A percentile compares a stretch with the other conserved stretches of the same genome.
phyloP scores from a whole-genome alignment of 1,139 yeast species.

The Geotrichum bryndzae region DNA sequence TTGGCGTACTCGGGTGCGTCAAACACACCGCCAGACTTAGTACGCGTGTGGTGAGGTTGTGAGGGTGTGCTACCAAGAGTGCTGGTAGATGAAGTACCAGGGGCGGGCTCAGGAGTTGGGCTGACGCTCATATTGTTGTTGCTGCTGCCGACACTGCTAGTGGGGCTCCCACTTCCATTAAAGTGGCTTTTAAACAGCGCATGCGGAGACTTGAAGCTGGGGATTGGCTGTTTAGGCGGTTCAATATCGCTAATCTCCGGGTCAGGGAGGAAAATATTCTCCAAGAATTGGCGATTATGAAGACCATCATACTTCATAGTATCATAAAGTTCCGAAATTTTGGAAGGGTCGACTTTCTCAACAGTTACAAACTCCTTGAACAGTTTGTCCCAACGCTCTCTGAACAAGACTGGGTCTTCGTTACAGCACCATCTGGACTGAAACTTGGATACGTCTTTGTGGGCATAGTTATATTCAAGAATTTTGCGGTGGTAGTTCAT shows the following conservation, averaged over 20 bases:
- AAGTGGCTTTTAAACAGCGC: neutral
- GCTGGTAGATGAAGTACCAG: neutral
- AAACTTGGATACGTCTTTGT: conserved; percentile 59
- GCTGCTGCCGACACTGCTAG: neutral
- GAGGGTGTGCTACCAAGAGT: neutral
- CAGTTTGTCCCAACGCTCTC: conserved; percentile 95
- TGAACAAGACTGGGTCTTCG: conserved; percentile 84
- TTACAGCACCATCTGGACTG: conserved; percentile 94
- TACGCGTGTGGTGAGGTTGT: conserved; percentile 8
- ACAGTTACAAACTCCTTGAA: conserved; percentile 88
- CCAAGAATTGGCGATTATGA: conserved; percentile 86
- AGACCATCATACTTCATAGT: conserved; percentile 98
- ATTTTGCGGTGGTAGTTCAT: conserved; percentile 88
- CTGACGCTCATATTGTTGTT: neutral
- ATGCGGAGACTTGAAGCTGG: conserved; percentile 28
- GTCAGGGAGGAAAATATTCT: conserved; percentile 72
- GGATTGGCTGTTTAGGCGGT: conserved; percentile 39
- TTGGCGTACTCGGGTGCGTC: conserved; percentile 76
- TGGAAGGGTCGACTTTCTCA: conserved; percentile 96
- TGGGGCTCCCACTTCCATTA: neutral
- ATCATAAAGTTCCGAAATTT: conserved; percentile 92
- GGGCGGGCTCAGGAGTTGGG: neutral
- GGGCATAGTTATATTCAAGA: conserved; percentile 73
- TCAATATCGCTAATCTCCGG: conserved; percentile 32
- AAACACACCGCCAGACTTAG: conserved; percentile 41